Base-by-base conservation (phyloP, 192 early-diverging fungal genomes). In the Coemansia sp. region DNA sequence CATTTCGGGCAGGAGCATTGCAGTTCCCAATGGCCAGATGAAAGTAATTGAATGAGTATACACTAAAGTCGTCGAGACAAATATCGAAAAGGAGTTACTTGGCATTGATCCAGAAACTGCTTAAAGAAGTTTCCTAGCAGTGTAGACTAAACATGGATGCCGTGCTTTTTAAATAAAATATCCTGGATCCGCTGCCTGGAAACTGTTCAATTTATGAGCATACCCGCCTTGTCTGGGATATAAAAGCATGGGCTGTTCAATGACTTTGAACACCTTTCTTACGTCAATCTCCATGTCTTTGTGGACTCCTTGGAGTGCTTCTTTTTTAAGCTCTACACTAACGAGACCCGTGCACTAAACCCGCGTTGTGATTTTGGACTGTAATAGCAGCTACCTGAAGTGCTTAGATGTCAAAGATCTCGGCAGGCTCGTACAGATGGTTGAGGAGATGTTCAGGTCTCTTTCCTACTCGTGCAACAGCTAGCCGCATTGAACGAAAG, bases 41-140 rank as follows among this genome's bases (percentile, higher is more conserved):
- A 35, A 34, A 2, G 39, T 74, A 0, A 74, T 74, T 16, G 66
- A 68, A 39, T 75, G 72, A 63, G 72, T 62, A 0, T 68, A 58
- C 39, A 61, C 61, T 6, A 60, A 60, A 24, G 2, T 45, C 14
- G 23, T 57, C 20, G 12, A 36, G 18, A 9, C 15, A 7, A 15
- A 21, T 18, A 14, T 12, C 4, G 38, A 18, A 2, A 39, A 38
- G 14, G 23, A n/a, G n/a, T n/a, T 21, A 3, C n/a, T 21, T 24
- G 49, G 49, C 2, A 12, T 24, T 21, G 23, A 24, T 6, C 23
- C 23, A 24, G 20, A n/a, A 6, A 7, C 6, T 24, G 49, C 12
- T 12, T n/a, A n/a, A 21, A 52, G 14, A 24, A 21, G 23, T 52
- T 24, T 6, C 49, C 1, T 21, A 52, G 49, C 21, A 24, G 23